These are phyloP conservation scores for Trametes villosa DNA, from an alignment of 768 basidiomycete species.

Conservation along the genomic window DNA sequence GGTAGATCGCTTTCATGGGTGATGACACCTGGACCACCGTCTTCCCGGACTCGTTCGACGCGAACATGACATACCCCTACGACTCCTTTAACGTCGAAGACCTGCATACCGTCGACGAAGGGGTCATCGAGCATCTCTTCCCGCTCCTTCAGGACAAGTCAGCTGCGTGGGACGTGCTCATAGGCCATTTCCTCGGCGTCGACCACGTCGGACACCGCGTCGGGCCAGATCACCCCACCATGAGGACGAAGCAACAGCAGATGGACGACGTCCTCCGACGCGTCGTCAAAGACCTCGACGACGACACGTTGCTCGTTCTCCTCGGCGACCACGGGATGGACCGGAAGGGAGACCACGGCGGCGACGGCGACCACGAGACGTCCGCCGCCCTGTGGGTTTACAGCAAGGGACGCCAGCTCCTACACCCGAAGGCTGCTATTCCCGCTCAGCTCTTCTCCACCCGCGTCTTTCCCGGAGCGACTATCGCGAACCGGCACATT, in stretches of 20 bases:
- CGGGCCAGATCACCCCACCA: slow-evolving; percentile 85
- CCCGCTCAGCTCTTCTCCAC: slow-evolving; percentile 58
- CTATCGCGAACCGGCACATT: slow-evolving; percentile 60
- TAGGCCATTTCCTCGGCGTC: slow-evolving; percentile 94
- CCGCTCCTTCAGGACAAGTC: slow-evolving; percentile 63
- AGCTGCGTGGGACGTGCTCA: slow-evolving; percentile 78
- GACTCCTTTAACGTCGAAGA: slow-evolving; percentile 99
- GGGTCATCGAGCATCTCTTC: slow-evolving; percentile 83
- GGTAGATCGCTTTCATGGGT: slow-evolving; percentile 86
- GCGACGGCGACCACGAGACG: slow-evolving; percentile 85
- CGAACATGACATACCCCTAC: slow-evolving; percentile 79
- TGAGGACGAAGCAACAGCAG: slow-evolving; percentile 84
- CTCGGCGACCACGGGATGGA: slow-evolving; percentile 99
- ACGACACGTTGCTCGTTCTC: slow-evolving; percentile 90
- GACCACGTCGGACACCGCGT: slow-evolving; percentile 97
- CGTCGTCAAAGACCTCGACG: slow-evolving; percentile 74
- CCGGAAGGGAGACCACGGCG: slow-evolving; percentile 91
- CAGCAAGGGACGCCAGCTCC: slow-evolving; percentile 68
- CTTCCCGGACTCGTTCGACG: slow-evolving; percentile 76
- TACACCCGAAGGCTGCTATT: slow-evolving; percentile 37
- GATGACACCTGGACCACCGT: slow-evolving; percentile 97
- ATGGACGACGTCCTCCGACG: slow-evolving; percentile 81
- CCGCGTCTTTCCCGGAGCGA: slow-evolving; percentile 62
- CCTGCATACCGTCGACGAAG: slow-evolving; percentile 92
- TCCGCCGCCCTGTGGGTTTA: slow-evolving; percentile 91